Evolutionary conservation across 2,329 filamentous ascomycete genomes (phyloP).

Genomic region (Alternaria consortialis): DNA sequence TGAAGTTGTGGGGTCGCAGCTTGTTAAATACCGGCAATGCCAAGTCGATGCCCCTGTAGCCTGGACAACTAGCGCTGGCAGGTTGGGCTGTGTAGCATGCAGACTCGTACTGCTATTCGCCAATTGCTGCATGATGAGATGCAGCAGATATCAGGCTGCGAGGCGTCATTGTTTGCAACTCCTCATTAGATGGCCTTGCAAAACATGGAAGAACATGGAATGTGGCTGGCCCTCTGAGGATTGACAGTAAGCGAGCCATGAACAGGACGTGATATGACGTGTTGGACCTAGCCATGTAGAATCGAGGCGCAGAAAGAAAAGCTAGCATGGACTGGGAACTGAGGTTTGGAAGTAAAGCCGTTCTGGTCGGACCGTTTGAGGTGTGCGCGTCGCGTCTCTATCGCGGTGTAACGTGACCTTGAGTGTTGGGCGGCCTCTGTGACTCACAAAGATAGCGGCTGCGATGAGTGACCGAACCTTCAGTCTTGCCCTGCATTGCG

Average conservation of each 20-base stretch:
- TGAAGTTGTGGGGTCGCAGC: slow-evolving; percentile 40
- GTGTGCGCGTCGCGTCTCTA: slow-evolving; percentile 16
- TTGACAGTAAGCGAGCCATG: slow-evolving; percentile 15
- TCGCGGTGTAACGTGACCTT: slow-evolving; percentile 26
- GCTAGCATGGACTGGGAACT: background rate
- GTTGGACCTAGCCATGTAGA: slow-evolving; percentile 14
- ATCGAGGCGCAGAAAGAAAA: background rate
- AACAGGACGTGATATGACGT: slow-evolving; percentile 28
- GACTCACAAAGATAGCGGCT: slow-evolving; percentile 18
- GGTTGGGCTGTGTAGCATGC: slow-evolving; percentile 41
- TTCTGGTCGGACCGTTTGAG: background rate
- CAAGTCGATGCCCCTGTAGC: slow-evolving; percentile 42
- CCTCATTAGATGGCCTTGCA: slow-evolving; percentile 28
- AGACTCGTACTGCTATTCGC: slow-evolving; percentile 35
- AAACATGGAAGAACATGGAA: slow-evolving; percentile 29
- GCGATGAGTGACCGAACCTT: background rate
- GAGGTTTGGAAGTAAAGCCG: background rate
- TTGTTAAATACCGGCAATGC: slow-evolving; percentile 42
- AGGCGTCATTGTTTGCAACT: slow-evolving; percentile 27
- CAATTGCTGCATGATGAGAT: slow-evolving; percentile 35
- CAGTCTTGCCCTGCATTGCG: background rate
- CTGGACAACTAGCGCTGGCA: slow-evolving; percentile 37
- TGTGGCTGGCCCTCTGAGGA: slow-evolving; percentile 9
- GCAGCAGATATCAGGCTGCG: slow-evolving; percentile 28
- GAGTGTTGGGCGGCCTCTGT: background rate